Conservation (phyloP, 2,329 filamentous ascomycete species). For the Alternaria panax region DNA sequence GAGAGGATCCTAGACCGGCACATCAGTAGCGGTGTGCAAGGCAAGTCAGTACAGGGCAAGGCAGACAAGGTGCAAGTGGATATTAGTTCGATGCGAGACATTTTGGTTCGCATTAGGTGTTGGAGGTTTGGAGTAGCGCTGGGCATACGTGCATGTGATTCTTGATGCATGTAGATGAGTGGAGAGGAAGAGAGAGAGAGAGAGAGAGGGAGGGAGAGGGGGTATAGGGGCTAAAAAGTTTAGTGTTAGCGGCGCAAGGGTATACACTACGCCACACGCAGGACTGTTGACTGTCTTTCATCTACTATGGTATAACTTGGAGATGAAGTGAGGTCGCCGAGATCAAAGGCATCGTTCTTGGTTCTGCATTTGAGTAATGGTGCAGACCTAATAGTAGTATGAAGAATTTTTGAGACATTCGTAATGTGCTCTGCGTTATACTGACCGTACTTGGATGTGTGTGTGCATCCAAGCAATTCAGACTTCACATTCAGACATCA, state of each 20-base stretch:
- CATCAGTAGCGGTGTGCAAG: constrained; percentile 1
- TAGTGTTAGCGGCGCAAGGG: neutral
- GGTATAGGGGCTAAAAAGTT: neutral
- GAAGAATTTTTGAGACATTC: too few relatives aligned
- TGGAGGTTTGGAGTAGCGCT: neutral
- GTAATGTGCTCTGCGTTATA: too few relatives aligned
- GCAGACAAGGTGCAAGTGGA: neutral
- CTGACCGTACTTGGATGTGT: too few relatives aligned
- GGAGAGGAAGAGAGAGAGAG: neutral
- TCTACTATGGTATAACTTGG: too few relatives aligned
- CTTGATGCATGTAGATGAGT: neutral
- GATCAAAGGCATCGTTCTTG: too few relatives aligned
- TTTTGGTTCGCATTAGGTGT: neutral
- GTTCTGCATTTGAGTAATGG: too few relatives aligned
- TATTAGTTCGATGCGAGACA: neutral
- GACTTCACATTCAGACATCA: too few relatives aligned
- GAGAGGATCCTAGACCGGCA: neutral
- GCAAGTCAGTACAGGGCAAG: neutral
- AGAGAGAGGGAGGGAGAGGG: neutral
- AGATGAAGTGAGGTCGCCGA: too few relatives aligned
- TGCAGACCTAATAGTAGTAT: too few relatives aligned
- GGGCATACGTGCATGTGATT: neutral
- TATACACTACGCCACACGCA: too few relatives aligned
- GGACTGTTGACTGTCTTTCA: neutral
- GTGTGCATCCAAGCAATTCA: too few relatives aligned